Base-by-base conservation (phyloP, 495 filamentous ascomycete genomes). In the Friedmanniomyces endolithicus region DNA sequence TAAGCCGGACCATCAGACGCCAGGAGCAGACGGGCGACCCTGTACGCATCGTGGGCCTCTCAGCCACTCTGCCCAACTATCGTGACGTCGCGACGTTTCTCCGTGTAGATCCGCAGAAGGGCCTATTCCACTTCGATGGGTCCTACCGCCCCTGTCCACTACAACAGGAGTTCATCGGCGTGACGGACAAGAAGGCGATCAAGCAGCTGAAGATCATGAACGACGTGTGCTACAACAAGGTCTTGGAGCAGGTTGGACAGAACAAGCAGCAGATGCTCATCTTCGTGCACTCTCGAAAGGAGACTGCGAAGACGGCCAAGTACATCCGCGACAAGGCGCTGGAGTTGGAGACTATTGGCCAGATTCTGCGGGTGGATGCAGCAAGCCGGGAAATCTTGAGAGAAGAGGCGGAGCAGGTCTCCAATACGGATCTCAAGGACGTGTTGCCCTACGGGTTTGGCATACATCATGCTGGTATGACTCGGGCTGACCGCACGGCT, bases 121-220 rank as follows among this genome's bases (percentile, higher is more conserved):
- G 87, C 16, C 72, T 95, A 34, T 96, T 95, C 76, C 88, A 96
- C 67, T 99, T 99, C 59, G 94, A 99, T 70, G 88, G 85, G 17
- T 89, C 90, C 11, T 99, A 80, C 71, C 76, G 92, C 46, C 92
- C 92, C 49, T 97, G 94, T 65, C 92, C 92, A 1, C 67, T 99
- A 55, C 85, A 82, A 60, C 92, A 99, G 64, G 92, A 99, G 68
- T 99, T 96, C 69, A 90, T 99, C 65, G 92, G 94, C 49, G 84
- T 99, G 31, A 95, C 88, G 0, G 92, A 99, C 57, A 94, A 90
- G 71, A 99, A 99, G 63, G 86, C 92, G 17, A 99, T 97, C 73
- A 99, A 96, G 71, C 92, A 99, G 70, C 74, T 99, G 47, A 95
- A 96, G 77, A 94, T 85, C 0, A 99, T 99, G 92, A 99, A 99